A percentile compares a stretch with the other conserved stretches of the same genome.
Conservation (phyloP, 257 asterid species). For the Solanum pinnatisectum region DNA sequence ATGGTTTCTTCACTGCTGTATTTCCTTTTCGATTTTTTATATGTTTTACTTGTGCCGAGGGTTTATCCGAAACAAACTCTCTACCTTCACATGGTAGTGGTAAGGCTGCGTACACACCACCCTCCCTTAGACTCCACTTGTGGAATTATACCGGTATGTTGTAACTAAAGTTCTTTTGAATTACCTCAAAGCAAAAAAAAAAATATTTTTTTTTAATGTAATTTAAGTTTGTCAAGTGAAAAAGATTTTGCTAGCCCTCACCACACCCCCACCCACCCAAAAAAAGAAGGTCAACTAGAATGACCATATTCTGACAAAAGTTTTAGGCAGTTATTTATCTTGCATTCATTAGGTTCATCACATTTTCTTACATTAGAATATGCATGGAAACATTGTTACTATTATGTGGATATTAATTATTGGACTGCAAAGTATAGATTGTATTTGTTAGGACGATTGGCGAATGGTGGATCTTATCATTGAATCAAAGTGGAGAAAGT, state of each 20-base stretch:
- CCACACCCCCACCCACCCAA: not conserved
- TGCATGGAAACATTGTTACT: not conserved
- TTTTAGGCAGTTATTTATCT: not conserved
- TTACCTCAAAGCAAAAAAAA: not conserved
- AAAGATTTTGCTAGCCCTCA: not conserved
- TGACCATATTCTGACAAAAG: not conserved
- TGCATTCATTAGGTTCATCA: not conserved
- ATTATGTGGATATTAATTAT: not conserved
- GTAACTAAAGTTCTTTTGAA: not conserved
- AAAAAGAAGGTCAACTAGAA: not conserved
- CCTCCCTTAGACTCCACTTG: not conserved
- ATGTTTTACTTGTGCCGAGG: not conserved
- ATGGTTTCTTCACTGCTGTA: not conserved
- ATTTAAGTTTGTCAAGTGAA: not conserved
- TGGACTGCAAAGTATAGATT: not conserved
- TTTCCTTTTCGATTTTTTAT: not conserved
- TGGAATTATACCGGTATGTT: not conserved
- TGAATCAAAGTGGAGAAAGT: not conserved
- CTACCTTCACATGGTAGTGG: not conserved
- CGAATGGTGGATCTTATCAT: not conserved
- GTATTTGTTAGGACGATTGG: not conserved
- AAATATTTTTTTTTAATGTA: not conserved
- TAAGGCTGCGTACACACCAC: not conserved
- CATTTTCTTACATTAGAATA: not conserved
- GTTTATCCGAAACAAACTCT: not conserved